These are phyloP conservation scores for Phytophthora fragariaefolia DNA, from an alignment of 352 stramenopile genomes.

Conservation along the genomic window DNA sequence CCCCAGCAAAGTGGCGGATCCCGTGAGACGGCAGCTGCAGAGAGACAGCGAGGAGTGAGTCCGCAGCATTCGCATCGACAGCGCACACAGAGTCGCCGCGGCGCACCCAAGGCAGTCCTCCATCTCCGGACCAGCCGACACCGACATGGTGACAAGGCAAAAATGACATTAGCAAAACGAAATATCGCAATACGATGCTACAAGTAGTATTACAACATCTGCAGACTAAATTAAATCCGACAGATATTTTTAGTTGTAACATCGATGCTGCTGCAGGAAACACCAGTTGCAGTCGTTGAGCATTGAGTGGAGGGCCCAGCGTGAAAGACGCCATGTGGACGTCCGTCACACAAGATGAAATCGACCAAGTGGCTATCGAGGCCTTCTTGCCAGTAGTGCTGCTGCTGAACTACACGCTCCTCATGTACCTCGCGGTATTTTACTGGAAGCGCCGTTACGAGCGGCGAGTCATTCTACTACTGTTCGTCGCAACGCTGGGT, in stretches of 20 bases:
- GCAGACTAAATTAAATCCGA: no score
- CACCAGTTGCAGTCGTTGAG: no score
- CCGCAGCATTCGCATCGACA: no score
- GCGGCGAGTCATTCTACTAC: slow-evolving; percentile 19
- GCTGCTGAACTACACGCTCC: slow-evolving; percentile 50
- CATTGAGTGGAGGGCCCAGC: no score
- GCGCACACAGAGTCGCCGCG: no score
- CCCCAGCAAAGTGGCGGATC: slow-evolving; percentile 56
- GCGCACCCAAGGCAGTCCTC: slow-evolving; percentile 45
- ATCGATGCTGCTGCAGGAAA: no score
- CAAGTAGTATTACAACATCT: no score
- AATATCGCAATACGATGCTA: no score
- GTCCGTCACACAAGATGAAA: slow-evolving; percentile 34
- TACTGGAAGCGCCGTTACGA: slow-evolving; percentile 38
- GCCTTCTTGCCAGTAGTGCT: slow-evolving; percentile 44
- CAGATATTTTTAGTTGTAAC: slow-evolving; percentile 11
- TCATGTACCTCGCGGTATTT: slow-evolving; percentile 44
- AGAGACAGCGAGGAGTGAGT: background rate
- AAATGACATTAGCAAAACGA: slow-evolving; percentile 5
- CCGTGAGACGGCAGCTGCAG: slow-evolving; percentile 62
- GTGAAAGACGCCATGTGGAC: slow-evolving; percentile 18
- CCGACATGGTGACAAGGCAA: background rate
- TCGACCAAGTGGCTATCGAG: slow-evolving; percentile 20
- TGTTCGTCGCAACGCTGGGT: slow-evolving; percentile 31
- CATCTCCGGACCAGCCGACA: slow-evolving; percentile 4